Conservation (phyloP, 176 grass and related monocot genomes). For the Aegilops speltoides region DNA sequence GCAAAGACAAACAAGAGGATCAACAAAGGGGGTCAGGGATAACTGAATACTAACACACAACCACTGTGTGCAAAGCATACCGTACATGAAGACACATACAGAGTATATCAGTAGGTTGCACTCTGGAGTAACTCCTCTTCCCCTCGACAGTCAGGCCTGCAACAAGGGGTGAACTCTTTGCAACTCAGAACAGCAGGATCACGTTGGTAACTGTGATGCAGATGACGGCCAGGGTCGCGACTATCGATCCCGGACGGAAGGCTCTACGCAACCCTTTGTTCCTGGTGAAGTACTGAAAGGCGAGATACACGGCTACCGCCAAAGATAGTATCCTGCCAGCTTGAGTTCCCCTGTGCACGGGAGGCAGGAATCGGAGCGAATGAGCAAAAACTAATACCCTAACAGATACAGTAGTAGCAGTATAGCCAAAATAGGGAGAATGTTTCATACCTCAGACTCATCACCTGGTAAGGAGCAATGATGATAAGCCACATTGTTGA, state of each 20-base stretch:
- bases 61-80: not conserved
- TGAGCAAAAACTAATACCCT: not conserved
- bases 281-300: conserved; percentile 82
- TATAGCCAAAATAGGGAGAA: not conserved
- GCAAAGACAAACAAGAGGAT: not conserved
- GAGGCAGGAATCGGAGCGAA: not conserved
- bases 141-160: not conserved
- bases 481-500: conserved; percentile 70
- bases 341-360: conserved; percentile 61
- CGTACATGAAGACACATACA: not conserved
- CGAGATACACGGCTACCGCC: conserved; percentile 66
- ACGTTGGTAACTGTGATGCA: conserved; percentile 42
- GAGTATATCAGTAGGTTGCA: not conserved
- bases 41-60: not conserved
- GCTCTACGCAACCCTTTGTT: conserved; percentile 46
- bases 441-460: conserved; percentile 57
- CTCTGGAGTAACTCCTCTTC: not conserved
- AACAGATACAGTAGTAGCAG: not conserved
- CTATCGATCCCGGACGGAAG: conserved; percentile 64
- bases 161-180: not conserved
- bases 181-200: conserved; percentile 61
- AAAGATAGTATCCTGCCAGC: conserved; percentile 60
- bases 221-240: conserved; percentile 80
- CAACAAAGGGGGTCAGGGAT: not conserved
- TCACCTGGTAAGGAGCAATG: conserved; percentile 64